Conservation (phyloP, 805 yeast genomes). For the Crinitomyces ghanaensis region DNA sequence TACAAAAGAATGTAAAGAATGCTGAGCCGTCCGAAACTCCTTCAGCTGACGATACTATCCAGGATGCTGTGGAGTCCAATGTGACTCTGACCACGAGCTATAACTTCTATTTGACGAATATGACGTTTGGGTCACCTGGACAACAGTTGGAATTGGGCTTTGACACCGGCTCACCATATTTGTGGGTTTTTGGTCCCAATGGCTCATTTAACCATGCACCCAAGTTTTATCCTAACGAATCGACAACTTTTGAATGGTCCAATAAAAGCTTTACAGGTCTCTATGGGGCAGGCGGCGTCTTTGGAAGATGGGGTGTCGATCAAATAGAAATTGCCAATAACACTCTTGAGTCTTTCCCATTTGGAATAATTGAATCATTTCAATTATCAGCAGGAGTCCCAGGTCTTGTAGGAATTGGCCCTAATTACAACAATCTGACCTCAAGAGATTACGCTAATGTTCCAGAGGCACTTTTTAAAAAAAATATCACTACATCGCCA, state of each 20-base stretch:
- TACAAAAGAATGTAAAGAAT: too few species aligned
- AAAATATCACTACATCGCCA: constrained; percentile 45
- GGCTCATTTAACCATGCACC: constrained; percentile 21
- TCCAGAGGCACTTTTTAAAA: constrained; percentile 46
- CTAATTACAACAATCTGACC: constrained; percentile 41
- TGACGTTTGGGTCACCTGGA: constrained; percentile 33
- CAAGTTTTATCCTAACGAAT: constrained; percentile 18
- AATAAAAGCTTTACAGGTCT: constrained; percentile 28
- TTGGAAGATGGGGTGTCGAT: constrained; percentile 25
- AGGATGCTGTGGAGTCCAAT: constrained; percentile 7
- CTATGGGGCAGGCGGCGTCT: constrained; percentile 28
- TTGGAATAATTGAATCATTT: constrained; percentile 21
- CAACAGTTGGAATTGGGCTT: constrained; percentile 33
- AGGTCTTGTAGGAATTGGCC: constrained; percentile 39
- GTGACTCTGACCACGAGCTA: constrained; percentile 20
- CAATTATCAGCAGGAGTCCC: constrained; percentile 42
- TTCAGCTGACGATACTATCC: too few species aligned
- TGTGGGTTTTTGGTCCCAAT: constrained; percentile 35
- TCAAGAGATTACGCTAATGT: constrained; percentile 43
- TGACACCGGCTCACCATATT: constrained; percentile 41
- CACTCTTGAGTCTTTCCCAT: constrained; percentile 15
- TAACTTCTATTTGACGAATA: constrained; percentile 26
- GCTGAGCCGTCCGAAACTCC: too few species aligned
- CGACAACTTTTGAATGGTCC: constrained; percentile 25
- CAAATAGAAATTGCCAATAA: constrained; percentile 15